Evolutionary conservation across 148 eudicot genomes (phyloP).

Genomic region (Polygonum maritimum): DNA sequence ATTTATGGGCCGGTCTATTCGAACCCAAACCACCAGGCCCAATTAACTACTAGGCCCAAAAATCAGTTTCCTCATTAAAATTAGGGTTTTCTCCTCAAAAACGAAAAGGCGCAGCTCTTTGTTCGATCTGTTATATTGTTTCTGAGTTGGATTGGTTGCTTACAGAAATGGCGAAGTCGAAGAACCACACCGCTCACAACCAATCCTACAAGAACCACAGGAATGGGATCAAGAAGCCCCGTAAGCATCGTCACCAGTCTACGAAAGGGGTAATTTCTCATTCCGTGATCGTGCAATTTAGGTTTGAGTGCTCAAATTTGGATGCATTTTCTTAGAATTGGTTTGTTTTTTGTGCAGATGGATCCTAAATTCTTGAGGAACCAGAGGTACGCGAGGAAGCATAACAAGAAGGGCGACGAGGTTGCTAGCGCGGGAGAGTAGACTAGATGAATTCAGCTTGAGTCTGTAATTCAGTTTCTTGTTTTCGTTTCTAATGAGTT

Average conservation of each 20-base stretch:
- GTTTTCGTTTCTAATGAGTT: neutral
- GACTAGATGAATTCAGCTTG: neutral
- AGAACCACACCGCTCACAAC: conserved; percentile 89
- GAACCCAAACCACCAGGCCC: neutral
- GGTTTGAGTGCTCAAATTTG: too few relatives aligned
- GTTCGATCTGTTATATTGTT: neutral
- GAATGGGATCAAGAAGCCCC: conserved; percentile 89
- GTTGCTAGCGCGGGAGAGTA: conserved; percentile 45
- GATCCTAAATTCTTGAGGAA: conserved; percentile 90
- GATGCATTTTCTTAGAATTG: neutral
- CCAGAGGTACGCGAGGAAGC: conserved; percentile 95
- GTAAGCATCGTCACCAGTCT: conserved; percentile 63
- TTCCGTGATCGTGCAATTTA: neutral
- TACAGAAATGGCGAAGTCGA: conserved; percentile 69
- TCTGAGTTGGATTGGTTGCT: neutral
- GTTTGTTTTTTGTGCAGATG: conserved; percentile 33
- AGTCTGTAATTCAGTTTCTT: neutral
- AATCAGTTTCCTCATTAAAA: neutral
- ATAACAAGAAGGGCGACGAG: conserved; percentile 56
- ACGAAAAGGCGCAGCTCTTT: neutral
- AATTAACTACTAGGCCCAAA: neutral
- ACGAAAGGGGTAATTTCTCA: conserved; percentile 60
- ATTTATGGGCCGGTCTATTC: neutral
- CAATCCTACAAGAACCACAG: conserved; percentile 73
- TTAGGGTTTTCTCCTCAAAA: neutral